Base-by-base conservation (phyloP, 2,329 filamentous ascomycete genomes). In the Pseudocercospora fuligena region DNA sequence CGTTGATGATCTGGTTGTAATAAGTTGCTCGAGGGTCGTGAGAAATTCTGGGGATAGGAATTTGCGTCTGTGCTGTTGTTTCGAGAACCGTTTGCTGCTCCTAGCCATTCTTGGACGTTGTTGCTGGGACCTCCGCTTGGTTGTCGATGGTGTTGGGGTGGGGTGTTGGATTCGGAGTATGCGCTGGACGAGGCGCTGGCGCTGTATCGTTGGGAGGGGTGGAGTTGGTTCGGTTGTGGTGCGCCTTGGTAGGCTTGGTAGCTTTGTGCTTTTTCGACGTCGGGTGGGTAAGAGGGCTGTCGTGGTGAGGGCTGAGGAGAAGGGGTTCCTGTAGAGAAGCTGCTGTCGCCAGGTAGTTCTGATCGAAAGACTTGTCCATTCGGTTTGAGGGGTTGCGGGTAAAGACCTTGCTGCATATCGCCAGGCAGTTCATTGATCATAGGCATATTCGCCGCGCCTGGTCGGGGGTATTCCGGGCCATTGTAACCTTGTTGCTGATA, bases 371-470 rank as follows among this genome's bases (percentile, higher is more conserved):
- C 66, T 47, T 69, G 51, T 49, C 64, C 60, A 23, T 68, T 61
- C 36, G 70, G 57, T 47, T 70, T 72, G n/a, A 74, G 63, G 2
- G 71, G 70, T 7, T 69, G 66, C 19, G 70, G 71, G 14, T 69
- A 69, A 3, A 73, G 65, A 33, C 60, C 56, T 40, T 77, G 76
- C 1, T 78, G 71, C 12, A 72, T 60, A 43, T 80, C 79, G 62
- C 81, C 81, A 9, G 79, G 80, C 1, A 83, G 71, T 63, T 83
- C 81, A 56, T 69, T 69, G 56, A 81, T 78, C 75, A 79, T 31
- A 66, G 74, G 66, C 72, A 71, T 67, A 23, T 68, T 74, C 47
- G 69, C 72, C 9, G 73, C 25, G 68, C 75, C 65, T 57, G 74
- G 43, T 60, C 67, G 64, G 9, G 63, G 57, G 8, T 71, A 57